Conservation (phyloP, 1,284 basidiomycete species). For the Fistulinella cinereoalba region DNA sequence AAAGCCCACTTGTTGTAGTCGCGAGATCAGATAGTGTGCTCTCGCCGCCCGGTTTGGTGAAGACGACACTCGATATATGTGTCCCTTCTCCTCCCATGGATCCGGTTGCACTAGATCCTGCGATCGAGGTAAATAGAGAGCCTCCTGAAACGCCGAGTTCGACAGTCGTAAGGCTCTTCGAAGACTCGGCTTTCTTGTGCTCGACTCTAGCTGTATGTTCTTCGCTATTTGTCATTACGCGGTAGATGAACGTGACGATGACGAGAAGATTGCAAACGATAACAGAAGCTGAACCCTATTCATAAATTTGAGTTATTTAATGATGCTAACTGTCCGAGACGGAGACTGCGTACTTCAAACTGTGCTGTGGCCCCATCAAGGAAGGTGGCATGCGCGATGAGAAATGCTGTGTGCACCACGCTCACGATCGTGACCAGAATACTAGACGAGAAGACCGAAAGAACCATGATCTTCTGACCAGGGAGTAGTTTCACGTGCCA, state of each 20-base stretch:
- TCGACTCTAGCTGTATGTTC: slow-evolving; percentile 6
- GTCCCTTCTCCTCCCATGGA: slow-evolving; percentile 6
- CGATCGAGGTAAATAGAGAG: slow-evolving; percentile 6
- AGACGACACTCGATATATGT: slow-evolving; percentile 11
- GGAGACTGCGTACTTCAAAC: slow-evolving; percentile 23
- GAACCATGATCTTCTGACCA: slow-evolving; percentile 26
- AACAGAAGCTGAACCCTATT: slow-evolving; percentile 24
- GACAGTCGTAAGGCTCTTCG: slow-evolving; percentile 24
- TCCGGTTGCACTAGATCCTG: neutral
- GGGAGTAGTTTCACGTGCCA: slow-evolving; percentile 28
- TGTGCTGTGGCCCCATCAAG: slow-evolving; percentile 11
- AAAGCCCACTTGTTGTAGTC: no score
- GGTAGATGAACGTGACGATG: slow-evolving; percentile 26
- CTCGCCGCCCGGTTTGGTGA: neutral
- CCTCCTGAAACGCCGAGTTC: slow-evolving; percentile 17
- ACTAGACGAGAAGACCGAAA: slow-evolving; percentile 30
- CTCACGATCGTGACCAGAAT: slow-evolving; percentile 28
- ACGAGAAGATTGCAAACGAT: slow-evolving; percentile 36
- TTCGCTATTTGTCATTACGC: slow-evolving; percentile 6
- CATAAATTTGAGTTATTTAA: neutral
- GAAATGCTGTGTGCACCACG: slow-evolving; percentile 23
- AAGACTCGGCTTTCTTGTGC: slow-evolving; percentile 1
- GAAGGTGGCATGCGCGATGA: slow-evolving; percentile 11
- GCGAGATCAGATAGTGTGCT: no score
- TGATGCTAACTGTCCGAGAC: neutral